Evolutionary conservation across 306 rosid genomes (phyloP).

Genomic region (Neltuma alba): DNA sequence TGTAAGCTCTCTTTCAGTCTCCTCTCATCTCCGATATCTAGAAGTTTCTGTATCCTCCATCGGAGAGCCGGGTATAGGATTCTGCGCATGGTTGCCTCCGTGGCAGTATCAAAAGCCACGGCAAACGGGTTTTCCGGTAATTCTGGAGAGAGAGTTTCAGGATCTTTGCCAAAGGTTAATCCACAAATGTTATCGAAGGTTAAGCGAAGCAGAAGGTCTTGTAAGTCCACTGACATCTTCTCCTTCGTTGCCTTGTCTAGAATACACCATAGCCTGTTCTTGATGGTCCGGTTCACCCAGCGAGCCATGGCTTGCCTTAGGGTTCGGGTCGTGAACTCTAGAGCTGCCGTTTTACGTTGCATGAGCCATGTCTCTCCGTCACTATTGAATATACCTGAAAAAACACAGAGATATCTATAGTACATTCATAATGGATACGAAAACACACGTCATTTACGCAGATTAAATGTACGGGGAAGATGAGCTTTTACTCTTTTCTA

Average conservation of each 20-base stretch:
- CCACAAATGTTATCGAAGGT: constrained; percentile 96
- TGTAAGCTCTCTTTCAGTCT: constrained; percentile 53
- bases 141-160: constrained; percentile 76
- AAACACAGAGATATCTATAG: neutral
- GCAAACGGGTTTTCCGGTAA: constrained; percentile 65
- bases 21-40: constrained; percentile 59
- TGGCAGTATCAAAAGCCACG: constrained; percentile 74
- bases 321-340: constrained; percentile 90
- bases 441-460: neutral
- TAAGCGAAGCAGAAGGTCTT: constrained; percentile 77
- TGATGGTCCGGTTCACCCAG: constrained; percentile 90
- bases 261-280: constrained; percentile 77
- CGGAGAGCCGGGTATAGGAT: constrained; percentile 71
- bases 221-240: constrained; percentile 64
- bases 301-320: constrained; percentile 91
- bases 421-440: neutral
- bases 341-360: constrained; percentile 95
- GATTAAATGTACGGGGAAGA: neutral
- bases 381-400: constrained; percentile 60
- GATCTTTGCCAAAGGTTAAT: constrained; percentile 90
- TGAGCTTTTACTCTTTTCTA: neutral
- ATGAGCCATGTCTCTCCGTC: constrained; percentile 93
- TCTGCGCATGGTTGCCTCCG: constrained; percentile 79
- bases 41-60: constrained; percentile 67
- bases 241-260: constrained; percentile 67